Conservation (phyloP, 371 early-diverging fungal genomes). For the Vittaforma corneae region DNA sequence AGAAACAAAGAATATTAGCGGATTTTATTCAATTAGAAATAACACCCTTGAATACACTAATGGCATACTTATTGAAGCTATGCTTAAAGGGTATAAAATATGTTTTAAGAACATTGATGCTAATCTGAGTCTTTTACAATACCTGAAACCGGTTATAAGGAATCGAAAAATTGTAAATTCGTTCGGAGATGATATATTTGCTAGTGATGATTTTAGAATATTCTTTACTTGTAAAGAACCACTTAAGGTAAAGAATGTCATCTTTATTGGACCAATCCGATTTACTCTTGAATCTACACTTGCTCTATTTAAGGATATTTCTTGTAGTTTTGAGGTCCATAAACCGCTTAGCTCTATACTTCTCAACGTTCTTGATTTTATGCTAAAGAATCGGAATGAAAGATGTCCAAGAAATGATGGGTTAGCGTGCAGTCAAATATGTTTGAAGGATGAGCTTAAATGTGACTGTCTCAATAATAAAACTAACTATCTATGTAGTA, state of each 20-base stretch:
- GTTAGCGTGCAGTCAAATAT: not conserved
- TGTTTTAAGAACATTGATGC: slow-evolving; percentile 91
- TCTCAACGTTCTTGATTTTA: too few species aligned
- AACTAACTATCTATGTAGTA: not conserved
- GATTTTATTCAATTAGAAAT: slow-evolving; percentile 60
- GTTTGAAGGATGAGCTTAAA: slow-evolving; percentile 8
- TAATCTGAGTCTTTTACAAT: slow-evolving; percentile 29
- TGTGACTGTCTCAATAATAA: slow-evolving; percentile 5
- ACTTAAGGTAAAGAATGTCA: slow-evolving; percentile 14
- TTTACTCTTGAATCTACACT: slow-evolving; percentile 19
- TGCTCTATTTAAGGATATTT: slow-evolving; percentile 1
- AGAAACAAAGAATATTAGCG: slow-evolving; percentile 34
- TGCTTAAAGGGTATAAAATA: slow-evolving; percentile 79
- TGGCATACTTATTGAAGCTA: slow-evolving; percentile 77
- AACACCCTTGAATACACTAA: slow-evolving; percentile 76
- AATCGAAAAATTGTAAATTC: slow-evolving; percentile 15
- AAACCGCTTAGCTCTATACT: not conserved
- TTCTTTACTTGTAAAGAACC: slow-evolving; percentile 30
- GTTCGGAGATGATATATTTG: slow-evolving; percentile 18
- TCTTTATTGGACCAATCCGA: slow-evolving; percentile 37
- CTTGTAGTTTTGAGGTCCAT: not conserved
- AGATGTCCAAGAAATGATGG: not conserved
- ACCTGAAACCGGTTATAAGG: slow-evolving; percentile 28
- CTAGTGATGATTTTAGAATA: slow-evolving; percentile 27
- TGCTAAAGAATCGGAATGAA: slow-evolving; percentile 12